Percentiles rank a stretch among this genome's conserved stretches.
These are phyloP conservation scores for Vicia villosa DNA, from an alignment of 306 rosid species.

Conservation along the genomic window DNA sequence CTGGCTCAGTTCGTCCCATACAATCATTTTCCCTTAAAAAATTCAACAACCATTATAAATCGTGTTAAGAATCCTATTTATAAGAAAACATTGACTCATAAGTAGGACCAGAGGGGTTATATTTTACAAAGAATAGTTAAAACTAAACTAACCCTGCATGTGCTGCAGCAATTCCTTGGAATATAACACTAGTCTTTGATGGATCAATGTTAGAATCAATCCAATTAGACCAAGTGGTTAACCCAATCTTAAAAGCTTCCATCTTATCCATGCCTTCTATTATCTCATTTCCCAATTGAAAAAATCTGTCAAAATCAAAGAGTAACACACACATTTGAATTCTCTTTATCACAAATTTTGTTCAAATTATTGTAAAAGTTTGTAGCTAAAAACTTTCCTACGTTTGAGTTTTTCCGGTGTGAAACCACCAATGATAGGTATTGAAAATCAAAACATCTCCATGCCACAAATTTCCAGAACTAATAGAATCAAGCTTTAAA, in stretches of 20 bases:
- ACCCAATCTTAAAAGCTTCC: conserved; percentile 68
- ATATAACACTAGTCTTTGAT: conserved; percentile 62
- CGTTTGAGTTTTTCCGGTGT: conserved; percentile 45
- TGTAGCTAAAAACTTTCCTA: conserved; percentile 22
- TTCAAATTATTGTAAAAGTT: too few species aligned
- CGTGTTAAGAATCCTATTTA: too few species aligned
- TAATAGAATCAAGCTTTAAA: conserved; percentile 62
- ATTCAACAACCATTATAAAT: not conserved
- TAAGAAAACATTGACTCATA: too few species aligned
- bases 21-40: conserved; percentile 42
- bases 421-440: conserved; percentile 82
- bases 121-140: not conserved
- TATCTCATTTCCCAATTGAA: conserved; percentile 53
- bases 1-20: conserved; percentile 42
- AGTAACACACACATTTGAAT: conserved; percentile 10
- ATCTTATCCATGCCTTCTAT: conserved; percentile 61
- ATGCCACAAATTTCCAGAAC: conserved; percentile 50
- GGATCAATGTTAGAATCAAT: conserved; percentile 63
- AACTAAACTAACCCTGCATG: conserved; percentile 55
- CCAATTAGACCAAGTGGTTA: conserved; percentile 77
- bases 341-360: not conserved
- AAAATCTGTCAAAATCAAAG: conserved; percentile 41
- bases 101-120: too few species aligned
- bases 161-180: conserved; percentile 72
- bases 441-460: conserved; percentile 72